These are phyloP conservation scores for Fusarium odoratissimum DNA, from an alignment of 2,329 filamentous ascomycete species.

Conservation along the genomic window DNA sequence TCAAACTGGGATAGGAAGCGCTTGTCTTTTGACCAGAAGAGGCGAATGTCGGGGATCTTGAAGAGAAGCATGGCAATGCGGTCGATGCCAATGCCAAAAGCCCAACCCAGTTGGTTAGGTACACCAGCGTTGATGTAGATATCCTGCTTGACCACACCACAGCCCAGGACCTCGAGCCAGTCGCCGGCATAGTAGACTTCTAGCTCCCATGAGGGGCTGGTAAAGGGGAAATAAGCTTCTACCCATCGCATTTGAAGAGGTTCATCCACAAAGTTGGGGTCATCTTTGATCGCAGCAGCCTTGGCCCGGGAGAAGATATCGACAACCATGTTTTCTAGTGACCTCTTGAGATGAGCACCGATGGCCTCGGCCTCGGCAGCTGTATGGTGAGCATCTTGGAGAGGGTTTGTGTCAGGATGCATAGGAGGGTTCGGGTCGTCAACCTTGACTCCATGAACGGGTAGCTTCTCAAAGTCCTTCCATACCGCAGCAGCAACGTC, in stretches of 20 bases:
- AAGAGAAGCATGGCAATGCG: constrained; percentile 98
- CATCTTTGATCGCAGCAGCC: constrained; percentile 67
- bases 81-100: constrained; percentile 93
- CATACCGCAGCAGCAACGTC: constrained; percentile 74
- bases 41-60: constrained; percentile 92
- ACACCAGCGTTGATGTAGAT: constrained; percentile 82
- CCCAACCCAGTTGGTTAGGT: constrained; percentile 85
- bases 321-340: constrained; percentile 88
- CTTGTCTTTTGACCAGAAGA: constrained; percentile 91
- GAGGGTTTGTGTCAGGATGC: constrained; percentile 82
- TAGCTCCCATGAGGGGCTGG: constrained; percentile 93
- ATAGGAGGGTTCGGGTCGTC: constrained; percentile 85
- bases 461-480: constrained; percentile 77
- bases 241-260: constrained; percentile 92
- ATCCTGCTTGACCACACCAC: constrained; percentile 86
- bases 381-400: constrained; percentile 78
- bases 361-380: constrained; percentile 84
- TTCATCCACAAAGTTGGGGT: constrained; percentile 67
- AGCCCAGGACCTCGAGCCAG: constrained; percentile 97
- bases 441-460: constrained; percentile 79
- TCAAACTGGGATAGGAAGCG: constrained; percentile 90
- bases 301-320: constrained; percentile 87
- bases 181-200: constrained; percentile 95
- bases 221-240: constrained; percentile 98
- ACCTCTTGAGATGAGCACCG: constrained; percentile 86